Conservation (phyloP, 768 basidiomycete species). For the Leccinum pellstonianum region DNA sequence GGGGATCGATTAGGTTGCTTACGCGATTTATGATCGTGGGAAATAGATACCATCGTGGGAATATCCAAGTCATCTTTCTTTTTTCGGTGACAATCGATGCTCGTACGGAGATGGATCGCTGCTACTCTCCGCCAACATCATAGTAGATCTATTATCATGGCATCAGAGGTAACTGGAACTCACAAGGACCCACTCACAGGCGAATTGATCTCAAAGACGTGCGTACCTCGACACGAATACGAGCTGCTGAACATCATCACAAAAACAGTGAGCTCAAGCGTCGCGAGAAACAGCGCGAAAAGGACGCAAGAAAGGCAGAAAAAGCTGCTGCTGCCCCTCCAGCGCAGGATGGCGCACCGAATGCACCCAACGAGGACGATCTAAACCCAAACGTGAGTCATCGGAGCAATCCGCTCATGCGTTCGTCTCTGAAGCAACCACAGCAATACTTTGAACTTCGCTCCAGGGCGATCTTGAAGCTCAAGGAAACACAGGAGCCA, state of each 20-base stretch:
- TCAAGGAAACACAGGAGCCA: conserved; percentile 81
- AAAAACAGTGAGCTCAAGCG: conserved; percentile 85
- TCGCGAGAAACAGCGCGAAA: conserved; percentile 78
- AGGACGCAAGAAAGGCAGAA: conserved; percentile 71
- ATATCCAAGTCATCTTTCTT: neutral
- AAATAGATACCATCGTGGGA: conserved; percentile 6
- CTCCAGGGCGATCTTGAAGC: conserved; percentile 80
- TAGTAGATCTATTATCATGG: conserved; percentile 31
- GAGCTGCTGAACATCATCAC: conserved; percentile 28
- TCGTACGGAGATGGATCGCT: conserved; percentile 23
- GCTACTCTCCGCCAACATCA: conserved; percentile 10
- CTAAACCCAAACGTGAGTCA: conserved; percentile 84
- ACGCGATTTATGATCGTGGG: conserved; percentile 18
- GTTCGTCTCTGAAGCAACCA: neutral
- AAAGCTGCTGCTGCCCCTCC: conserved; percentile 56
- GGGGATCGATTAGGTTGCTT: conserved; percentile 32
- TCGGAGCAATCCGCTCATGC: neutral
- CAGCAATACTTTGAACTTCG: conserved; percentile 98
- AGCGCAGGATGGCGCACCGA: conserved; percentile 38
- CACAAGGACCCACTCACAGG: conserved; percentile 88
- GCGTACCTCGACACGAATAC: conserved; percentile 30
- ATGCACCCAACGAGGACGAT: conserved; percentile 66
- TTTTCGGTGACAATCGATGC: conserved; percentile 23
- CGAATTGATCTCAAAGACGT: conserved; percentile 98
- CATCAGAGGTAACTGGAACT: conserved; percentile 33